Percentiles rank a stretch among this genome's conserved stretches.
phyloP scores from a whole-genome alignment of 2,329 filamentous ascomycete genomes.

The Tolypocladium inflatum region DNA sequence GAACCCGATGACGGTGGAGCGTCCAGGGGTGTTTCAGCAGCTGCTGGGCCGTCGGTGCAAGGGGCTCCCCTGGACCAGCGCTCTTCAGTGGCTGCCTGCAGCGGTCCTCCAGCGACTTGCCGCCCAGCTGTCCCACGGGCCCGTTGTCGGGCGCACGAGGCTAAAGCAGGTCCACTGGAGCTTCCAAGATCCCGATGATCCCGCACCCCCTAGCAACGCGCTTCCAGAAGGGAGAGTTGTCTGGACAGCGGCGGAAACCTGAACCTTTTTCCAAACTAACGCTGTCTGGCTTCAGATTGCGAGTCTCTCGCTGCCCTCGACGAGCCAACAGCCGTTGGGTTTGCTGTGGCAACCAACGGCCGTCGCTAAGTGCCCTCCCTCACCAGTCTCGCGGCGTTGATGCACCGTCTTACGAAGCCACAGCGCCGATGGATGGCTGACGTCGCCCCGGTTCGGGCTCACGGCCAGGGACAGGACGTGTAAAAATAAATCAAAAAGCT shows the following conservation, averaged over 20 bases:
- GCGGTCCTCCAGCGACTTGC: too few relatives aligned
- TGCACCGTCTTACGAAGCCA: neutral
- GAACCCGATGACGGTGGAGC: neutral
- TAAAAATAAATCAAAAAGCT: neutral
- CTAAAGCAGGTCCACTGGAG: neutral
- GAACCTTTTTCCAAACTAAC: neutral
- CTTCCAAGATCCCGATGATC: neutral
- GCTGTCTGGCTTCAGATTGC: neutral
- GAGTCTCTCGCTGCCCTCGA: neutral
- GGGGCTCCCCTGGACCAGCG: neutral
- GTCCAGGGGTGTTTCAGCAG: neutral
- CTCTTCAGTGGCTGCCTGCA: neutral
- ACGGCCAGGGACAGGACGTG: neutral
- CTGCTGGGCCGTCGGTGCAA: neutral
- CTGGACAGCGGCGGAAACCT: neutral
- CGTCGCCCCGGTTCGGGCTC: neutral
- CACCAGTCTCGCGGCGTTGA: neutral
- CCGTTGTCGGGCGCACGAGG: neutral
- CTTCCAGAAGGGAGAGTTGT: neutral
- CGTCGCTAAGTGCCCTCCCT: neutral
- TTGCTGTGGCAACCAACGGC: neutral
- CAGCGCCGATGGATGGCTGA: neutral
- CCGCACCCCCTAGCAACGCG: neutral
- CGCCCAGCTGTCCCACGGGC: neutral
- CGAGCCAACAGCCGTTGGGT: neutral